Evolutionary conservation across 768 basidiomycete genomes (phyloP), one percentile per base, ranked within the genome.

Genomic region (Lactarius evosmus): DNA sequence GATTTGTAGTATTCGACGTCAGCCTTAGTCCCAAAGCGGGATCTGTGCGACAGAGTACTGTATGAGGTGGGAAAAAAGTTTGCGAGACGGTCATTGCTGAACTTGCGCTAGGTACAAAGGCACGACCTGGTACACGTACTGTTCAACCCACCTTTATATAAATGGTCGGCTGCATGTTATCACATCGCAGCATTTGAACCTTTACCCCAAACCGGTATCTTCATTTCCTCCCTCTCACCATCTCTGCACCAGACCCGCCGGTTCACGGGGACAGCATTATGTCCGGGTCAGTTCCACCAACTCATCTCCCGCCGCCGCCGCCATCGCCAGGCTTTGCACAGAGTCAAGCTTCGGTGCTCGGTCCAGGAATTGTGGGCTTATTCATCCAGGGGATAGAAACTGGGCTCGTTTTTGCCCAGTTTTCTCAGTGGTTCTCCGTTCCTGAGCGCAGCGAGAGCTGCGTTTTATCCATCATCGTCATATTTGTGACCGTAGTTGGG

Each of bases 401-500:
- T 2, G 57, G 58, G 8, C 62, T 59, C 29, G 52, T 63, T 3
- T 7, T 63, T 3, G 9, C 34, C 1, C 52, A 55, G 19, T 44
- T 59, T 22, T 59, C 33, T 38, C 58, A 44, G 22, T 59, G 52
- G 62, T 54, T 46, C 30, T 49, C 22, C 6, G 12, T 33, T 2
- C 8, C 52, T 16, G 57, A 59, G 52, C 62, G 44, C 41, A 32
- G 19, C 1, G 57, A 63, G 7, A 38, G 22, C 27, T 2, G 4
- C 6, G 34, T 17, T 41, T 30, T 59, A 25, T 46, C 41, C 12
- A 3, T 5, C 12, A 6, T 56, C 22, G 25, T 65, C 8, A 9
- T 60, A 55, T 60, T 51, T 25, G 53, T 60, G 53, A 60, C 36
- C 4, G 1, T 4, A 2, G 53, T 60, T 14, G 63, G 63, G n/a